Percentiles rank a stretch among this genome's conserved stretches.
Evolutionary conservation across 1,284 basidiomycete genomes (phyloP).

Genomic region (Binderoboletus segoi): DNA sequence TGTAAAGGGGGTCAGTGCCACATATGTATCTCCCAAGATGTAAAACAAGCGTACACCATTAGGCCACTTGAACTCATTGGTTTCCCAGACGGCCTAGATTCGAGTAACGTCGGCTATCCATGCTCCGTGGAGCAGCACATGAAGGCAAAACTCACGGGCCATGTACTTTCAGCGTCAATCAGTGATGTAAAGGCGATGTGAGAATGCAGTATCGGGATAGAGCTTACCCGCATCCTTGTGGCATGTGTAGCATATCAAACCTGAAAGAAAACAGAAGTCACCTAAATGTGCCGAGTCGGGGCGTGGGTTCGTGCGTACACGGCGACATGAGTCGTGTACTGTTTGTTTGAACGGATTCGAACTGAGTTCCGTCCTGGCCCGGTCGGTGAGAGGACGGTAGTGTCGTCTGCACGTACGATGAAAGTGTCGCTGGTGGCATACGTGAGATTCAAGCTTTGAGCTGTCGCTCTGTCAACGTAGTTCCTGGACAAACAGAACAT

Average conservation of each 20-base stretch:
- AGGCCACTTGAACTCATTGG: conserved; percentile 53
- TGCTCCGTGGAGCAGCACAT: background rate
- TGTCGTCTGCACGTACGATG: conserved; percentile 56
- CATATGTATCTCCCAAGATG: background rate
- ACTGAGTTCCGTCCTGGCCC: conserved; percentile 64
- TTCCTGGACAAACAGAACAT: conserved; percentile 39
- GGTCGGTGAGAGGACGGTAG: conserved; percentile 44
- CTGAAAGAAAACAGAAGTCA: conserved; percentile 21
- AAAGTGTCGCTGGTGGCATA: conserved; percentile 49
- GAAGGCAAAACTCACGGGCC: conserved; percentile 38
- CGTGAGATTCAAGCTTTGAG: conserved; percentile 48
- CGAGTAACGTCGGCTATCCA: conserved; percentile 5
- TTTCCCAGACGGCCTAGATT: conserved; percentile 52
- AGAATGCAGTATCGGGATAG: background rate
- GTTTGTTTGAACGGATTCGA: conserved; percentile 52
- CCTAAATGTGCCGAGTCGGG: background rate
- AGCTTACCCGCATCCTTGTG: conserved; percentile 67
- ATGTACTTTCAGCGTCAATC: conserved; percentile 40
- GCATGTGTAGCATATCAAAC: conserved; percentile 47
- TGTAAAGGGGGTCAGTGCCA: conserved; percentile 18
- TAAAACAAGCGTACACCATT: conserved; percentile 35
- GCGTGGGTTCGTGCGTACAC: conserved; percentile 46
- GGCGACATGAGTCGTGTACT: conserved; percentile 55
- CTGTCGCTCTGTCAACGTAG: conserved; percentile 52
- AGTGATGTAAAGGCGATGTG: background rate